phyloP scores from a whole-genome alignment of 2,329 filamentous ascomycete genomes.

The Monilinia aucupariae region DNA sequence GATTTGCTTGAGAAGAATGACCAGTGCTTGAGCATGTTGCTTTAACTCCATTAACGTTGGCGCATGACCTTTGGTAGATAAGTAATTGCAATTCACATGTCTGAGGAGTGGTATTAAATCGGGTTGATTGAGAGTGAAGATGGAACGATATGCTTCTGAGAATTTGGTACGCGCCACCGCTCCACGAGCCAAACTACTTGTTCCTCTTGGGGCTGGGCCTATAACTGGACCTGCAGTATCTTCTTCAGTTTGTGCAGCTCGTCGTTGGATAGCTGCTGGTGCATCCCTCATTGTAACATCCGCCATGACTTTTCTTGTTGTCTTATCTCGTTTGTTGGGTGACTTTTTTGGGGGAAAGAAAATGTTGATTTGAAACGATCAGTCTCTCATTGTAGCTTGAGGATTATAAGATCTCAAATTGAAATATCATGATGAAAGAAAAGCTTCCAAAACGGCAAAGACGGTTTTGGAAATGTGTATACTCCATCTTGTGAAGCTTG shows the following conservation, averaged over 20 bases:
- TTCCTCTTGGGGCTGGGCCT: not conserved
- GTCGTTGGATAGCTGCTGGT: not conserved
- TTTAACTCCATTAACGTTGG: conserved; percentile 55
- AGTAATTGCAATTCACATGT: conserved; percentile 53
- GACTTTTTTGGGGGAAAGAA: too few species aligned
- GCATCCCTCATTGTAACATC: conserved; percentile 2
- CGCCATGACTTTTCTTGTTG: not conserved
- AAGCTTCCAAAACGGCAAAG: not conserved
- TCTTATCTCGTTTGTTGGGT: not conserved
- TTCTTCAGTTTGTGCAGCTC: not conserved
- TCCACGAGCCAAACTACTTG: conserved; percentile 1
- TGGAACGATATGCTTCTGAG: conserved; percentile 22
- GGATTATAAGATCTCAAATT: not conserved
- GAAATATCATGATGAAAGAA: conserved; percentile 11
- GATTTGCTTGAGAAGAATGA: conserved; percentile 47
- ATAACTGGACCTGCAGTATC: not conserved
- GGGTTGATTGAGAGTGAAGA: conserved; percentile 17
- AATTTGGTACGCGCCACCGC: conserved; percentile 16
- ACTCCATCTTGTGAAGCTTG: not conserved
- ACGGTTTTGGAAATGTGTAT: conserved; percentile 11
- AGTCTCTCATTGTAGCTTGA: not conserved
- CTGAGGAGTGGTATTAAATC: conserved; percentile 31
- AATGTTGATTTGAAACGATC: not conserved
- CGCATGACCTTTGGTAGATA: conserved; percentile 47
- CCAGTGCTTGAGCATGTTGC: conserved; percentile 54